Evolutionary conservation across 2,329 filamentous ascomycete genomes (phyloP).

Genomic region (Daldinia eschscholtzii): DNA sequence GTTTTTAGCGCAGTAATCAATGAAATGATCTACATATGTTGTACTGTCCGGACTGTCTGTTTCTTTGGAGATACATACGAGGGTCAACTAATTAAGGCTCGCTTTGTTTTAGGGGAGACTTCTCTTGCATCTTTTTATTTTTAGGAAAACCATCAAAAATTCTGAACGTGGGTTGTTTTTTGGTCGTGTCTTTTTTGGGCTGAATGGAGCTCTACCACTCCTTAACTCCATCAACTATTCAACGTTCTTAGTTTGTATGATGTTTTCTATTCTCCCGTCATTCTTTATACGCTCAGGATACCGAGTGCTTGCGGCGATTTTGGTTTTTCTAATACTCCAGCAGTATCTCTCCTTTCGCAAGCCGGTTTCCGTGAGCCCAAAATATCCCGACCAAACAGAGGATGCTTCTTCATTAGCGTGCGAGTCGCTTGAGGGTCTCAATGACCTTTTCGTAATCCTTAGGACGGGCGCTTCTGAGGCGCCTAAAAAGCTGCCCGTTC

Average conservation of each 20-base stretch:
- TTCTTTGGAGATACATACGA: constrained; percentile 3
- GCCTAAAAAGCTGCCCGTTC: constrained; percentile 65
- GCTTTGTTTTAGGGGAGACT: constrained; percentile 30
- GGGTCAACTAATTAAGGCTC: background rate
- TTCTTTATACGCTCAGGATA: constrained; percentile 35
- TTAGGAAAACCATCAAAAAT: constrained; percentile 8
- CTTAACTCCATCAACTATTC: background rate
- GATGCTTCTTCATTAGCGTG: constrained; percentile 30
- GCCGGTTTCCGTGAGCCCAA: constrained; percentile 24
- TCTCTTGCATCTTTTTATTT: constrained; percentile 19
- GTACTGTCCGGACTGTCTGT: background rate
- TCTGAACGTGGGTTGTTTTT: constrained; percentile 2
- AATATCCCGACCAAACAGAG: constrained; percentile 2
- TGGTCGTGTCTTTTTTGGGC: background rate
- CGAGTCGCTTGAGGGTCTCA: constrained; percentile 54
- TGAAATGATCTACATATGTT: background rate
- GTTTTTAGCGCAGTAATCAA: background rate
- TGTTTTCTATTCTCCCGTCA: constrained; percentile 32
- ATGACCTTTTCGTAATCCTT: constrained; percentile 68
- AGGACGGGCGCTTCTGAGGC: constrained; percentile 71
- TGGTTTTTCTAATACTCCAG: constrained; percentile 42
- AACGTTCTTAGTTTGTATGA: constrained; percentile 23
- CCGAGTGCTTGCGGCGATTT: constrained; percentile 32
- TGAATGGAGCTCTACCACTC: constrained; percentile 1
- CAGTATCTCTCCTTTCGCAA: constrained; percentile 45